phyloP scores from a whole-genome alignment of 495 filamentous ascomycete species.

The Trichoderma erinaceum region DNA sequence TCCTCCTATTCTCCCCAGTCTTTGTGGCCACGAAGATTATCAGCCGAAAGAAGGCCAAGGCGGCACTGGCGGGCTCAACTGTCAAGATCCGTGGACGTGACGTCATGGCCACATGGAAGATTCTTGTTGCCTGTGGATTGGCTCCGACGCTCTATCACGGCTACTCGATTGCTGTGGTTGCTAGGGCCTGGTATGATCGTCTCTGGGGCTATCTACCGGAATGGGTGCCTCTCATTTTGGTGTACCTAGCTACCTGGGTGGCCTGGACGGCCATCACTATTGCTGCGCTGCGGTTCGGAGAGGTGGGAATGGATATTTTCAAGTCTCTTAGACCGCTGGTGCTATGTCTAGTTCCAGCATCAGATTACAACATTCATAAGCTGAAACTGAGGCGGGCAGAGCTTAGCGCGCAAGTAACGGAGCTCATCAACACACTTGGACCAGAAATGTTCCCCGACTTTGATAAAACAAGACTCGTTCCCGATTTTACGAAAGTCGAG shows the following conservation, averaged over 20 bases:
- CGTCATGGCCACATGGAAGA: conserved; percentile 98
- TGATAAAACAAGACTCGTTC: conserved; percentile 72
- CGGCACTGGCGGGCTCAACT: conserved; percentile 83
- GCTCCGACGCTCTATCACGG: conserved; percentile 78
- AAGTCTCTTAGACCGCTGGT: conserved; percentile 89
- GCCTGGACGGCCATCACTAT: conserved; percentile 88
- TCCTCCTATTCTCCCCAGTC: conserved; percentile 82
- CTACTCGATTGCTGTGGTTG: conserved; percentile 68
- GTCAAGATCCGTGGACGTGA: conserved; percentile 93
- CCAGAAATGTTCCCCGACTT: conserved; percentile 98
- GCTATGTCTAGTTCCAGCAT: conserved; percentile 79
- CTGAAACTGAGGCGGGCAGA: conserved; percentile 67
- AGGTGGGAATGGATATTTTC: conserved; percentile 95
- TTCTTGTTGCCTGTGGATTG: conserved; percentile 84
- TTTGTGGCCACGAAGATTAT: conserved; percentile 86
- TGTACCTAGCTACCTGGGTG: conserved; percentile 64
- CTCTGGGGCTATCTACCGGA: conserved; percentile 72
- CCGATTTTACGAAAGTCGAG: conserved; percentile 37
- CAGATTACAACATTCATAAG: conserved; percentile 74
- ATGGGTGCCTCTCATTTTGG: conserved; percentile 73
- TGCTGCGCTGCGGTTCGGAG: conserved; percentile 89
- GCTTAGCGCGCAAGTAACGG: conserved; percentile 75
- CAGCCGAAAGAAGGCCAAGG: conserved; percentile 81
- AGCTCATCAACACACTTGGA: conserved; percentile 89
- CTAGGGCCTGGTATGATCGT: conserved; percentile 74